Evolutionary conservation across 1,139 yeast genomes (phyloP).

Genomic region (Protomyces gravidus): DNA sequence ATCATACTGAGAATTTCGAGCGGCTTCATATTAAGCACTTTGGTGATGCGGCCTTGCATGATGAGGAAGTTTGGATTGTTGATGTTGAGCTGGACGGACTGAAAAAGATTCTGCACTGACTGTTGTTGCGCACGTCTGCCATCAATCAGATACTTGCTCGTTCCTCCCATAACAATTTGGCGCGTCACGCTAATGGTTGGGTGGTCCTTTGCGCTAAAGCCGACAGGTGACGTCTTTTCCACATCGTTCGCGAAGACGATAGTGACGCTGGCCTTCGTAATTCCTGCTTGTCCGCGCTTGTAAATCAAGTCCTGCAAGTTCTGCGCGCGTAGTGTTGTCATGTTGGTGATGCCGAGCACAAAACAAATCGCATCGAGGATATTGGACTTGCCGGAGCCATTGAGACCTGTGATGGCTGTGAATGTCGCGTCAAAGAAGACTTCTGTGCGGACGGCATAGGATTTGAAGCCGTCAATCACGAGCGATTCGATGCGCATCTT

Average conservation of each 20-base stretch:
- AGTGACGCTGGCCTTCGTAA: conserved; percentile 93
- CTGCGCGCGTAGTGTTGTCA: conserved; percentile 90
- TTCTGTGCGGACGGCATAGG: conserved; percentile 95
- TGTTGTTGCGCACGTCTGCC: conserved; percentile 97
- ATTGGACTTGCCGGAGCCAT: conserved; percentile 96
- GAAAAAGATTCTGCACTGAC: conserved; percentile 83
- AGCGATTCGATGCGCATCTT: conserved; percentile 89
- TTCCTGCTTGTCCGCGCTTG: conserved; percentile 97
- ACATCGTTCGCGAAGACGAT: conserved; percentile 89
- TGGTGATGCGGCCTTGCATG: conserved; percentile 98
- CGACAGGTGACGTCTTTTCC: conserved; percentile 71
- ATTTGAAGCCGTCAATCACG: conserved; percentile 94
- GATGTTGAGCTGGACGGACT: conserved; percentile 89
- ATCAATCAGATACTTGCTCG: conserved; percentile 84
- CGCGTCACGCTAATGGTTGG: conserved; percentile 86
- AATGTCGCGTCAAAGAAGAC: conserved; percentile 95
- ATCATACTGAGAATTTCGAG: conserved; percentile 80
- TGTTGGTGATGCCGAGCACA: conserved; percentile 92
- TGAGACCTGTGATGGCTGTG: conserved; percentile 95
- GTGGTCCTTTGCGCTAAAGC: conserved; percentile 62
- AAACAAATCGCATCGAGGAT: conserved; percentile 95
- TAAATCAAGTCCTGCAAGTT: conserved; percentile 90
- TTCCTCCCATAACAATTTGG: conserved; percentile 75
- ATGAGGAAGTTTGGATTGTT: conserved; percentile 94
- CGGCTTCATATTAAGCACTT: conserved; percentile 94